Conservation (phyloP, 345 rosid genomes). For the Triadica sebifera region DNA sequence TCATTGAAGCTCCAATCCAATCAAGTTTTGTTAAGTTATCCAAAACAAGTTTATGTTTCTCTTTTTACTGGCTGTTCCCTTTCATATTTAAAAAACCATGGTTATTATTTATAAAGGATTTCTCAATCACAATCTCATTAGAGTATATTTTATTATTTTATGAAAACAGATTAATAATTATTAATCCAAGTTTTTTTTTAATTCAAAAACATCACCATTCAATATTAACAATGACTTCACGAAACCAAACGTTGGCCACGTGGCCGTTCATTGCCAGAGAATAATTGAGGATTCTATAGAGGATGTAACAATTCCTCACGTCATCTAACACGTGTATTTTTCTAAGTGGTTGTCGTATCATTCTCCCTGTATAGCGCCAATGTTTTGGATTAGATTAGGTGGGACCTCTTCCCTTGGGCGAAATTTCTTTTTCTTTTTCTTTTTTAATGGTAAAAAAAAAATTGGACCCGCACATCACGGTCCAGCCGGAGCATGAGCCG, state of each 20-base stretch:
- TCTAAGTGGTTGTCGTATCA: slow-evolving; percentile 19
- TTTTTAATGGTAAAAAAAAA: not conserved
- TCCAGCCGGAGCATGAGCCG: slow-evolving; percentile 42
- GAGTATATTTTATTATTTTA: no score
- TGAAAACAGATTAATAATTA: no score
- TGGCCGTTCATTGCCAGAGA: slow-evolving; percentile 18
- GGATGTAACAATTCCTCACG: not conserved
- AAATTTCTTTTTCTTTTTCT: not conserved
- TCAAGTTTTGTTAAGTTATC: no score
- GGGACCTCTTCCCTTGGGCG: slow-evolving; percentile 5
- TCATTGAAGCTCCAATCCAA: no score
- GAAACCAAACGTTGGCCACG: slow-evolving; percentile 24
- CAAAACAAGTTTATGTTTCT: no score
- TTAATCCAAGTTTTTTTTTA: no score
- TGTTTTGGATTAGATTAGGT: slow-evolving; percentile 16
- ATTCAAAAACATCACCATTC: not conserved
- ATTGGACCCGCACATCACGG: slow-evolving; percentile 11
- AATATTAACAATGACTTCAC: slow-evolving; percentile 20
- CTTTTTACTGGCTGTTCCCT: no score
- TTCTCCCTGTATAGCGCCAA: not conserved
- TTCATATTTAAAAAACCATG: no score
- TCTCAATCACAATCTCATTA: no score
- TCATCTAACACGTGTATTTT: slow-evolving; percentile 20
- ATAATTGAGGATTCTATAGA: slow-evolving; percentile 13
- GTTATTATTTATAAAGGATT: no score